A percentile compares a stretch with the other conserved stretches of the same genome.
Conservation (phyloP, 805 yeast species). For the Starmerella ratchasimensis region DNA sequence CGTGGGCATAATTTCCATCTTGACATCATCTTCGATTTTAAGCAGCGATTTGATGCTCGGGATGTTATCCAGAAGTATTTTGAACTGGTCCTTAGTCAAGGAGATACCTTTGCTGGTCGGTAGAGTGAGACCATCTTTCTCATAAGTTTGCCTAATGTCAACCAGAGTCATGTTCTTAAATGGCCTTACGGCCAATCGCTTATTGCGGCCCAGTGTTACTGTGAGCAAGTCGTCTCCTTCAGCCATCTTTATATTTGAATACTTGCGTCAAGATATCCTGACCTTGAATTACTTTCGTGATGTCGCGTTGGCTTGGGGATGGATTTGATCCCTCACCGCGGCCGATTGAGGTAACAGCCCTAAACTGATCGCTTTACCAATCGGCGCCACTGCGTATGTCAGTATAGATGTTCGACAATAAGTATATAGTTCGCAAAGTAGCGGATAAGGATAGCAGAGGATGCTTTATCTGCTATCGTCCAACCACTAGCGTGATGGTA, state of each 20-base stretch:
- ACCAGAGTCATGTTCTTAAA: slow-evolving; percentile 55
- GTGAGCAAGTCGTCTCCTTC: background rate
- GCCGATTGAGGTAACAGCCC: too few species aligned
- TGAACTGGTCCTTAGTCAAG: slow-evolving; percentile 16
- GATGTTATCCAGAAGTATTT: slow-evolving; percentile 4
- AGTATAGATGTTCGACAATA: slow-evolving; percentile 32
- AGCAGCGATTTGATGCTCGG: slow-evolving; percentile 10
- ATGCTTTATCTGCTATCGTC: slow-evolving; percentile 42
- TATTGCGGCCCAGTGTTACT: slow-evolving; percentile 38
- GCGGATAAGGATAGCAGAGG: slow-evolving; percentile 34
- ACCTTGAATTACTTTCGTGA: too few species aligned
- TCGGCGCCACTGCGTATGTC: too few species aligned
- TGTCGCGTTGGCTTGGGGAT: too few species aligned
- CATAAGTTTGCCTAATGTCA: slow-evolving; percentile 74
- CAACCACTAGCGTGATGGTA: slow-evolving; percentile 37
- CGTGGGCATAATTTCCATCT: background rate
- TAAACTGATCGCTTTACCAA: background rate
- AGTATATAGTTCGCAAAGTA: slow-evolving; percentile 35
- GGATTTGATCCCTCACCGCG: too few species aligned
- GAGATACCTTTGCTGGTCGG: slow-evolving; percentile 62
- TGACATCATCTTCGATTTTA: slow-evolving; percentile 1
- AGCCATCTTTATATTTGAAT: background rate
- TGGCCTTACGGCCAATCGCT: slow-evolving; percentile 58
- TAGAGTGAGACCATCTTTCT: slow-evolving; percentile 43
- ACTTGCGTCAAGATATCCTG: background rate